Evolutionary conservation across 108 stramenopile genomes (phyloP), one percentile per base, ranked within the genome.

Genomic region (Cyclotella kingstonii): DNA sequence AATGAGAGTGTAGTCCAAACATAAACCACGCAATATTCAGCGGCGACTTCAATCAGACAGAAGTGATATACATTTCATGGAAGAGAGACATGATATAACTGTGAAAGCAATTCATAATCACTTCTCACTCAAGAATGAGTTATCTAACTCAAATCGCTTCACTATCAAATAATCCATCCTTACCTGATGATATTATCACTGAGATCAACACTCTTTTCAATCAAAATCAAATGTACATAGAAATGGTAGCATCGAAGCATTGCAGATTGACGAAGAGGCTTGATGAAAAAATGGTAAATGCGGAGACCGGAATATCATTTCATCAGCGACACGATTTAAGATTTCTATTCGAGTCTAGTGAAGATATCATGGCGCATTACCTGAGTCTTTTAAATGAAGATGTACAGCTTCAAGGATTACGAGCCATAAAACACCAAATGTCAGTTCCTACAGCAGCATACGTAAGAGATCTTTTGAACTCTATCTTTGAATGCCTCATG

Each of bases 201-300:
- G 43, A 44, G 19, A 44, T 44, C 7, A 44, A 44, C n/a, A 44
- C 43, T 18, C 43, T 44, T 18, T 5, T 44, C n/a, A 44, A 44
- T 18, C 43, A 44, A 44, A 44, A 44, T 15, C 43, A 44, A 17
- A 18, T 44, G 19, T 44, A n/a, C 43, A 44, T 44, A n/a, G 43
- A 44, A 44, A 44, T 44, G 43, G 17, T 44, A 18, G 43, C 43
- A 44, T 15, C 19, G n/a, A 44, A 17, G n/a, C 43, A 44, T 44
- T 44, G 43, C 43, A 18, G 19, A 44, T 44, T 44, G 11, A n/a
- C n/a, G 5, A n/a, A 18, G 19, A 44, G 43, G 11, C 43, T 44
- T 18, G 19, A 17, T 44, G 5, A 18, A n/a, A 10, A 38, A 10
- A n/a, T 18, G 5, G 19, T 15, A 5, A 18, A 18, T 18, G n/a